Percentiles rank a stretch among this genome's conserved stretches.
phyloP scores from a whole-genome alignment of 208 protist species.

The Wallacemonas sp. region DNA sequence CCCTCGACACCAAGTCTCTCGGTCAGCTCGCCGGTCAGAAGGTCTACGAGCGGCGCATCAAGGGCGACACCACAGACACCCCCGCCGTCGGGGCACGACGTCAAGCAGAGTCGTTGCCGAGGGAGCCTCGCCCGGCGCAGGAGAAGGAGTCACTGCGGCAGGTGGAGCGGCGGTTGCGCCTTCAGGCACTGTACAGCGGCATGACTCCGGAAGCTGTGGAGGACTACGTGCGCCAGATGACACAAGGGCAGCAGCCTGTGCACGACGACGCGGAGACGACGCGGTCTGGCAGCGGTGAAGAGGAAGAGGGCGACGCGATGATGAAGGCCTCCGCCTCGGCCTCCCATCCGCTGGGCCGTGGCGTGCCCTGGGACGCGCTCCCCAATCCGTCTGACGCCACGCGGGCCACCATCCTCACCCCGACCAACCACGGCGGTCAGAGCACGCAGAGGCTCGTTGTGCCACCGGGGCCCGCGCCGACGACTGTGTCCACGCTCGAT shows the following conservation, averaged over 20 bases:
- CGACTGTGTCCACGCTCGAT: neutral
- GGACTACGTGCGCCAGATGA: neutral
- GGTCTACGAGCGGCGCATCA: constrained; percentile 16
- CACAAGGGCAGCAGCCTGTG: neutral
- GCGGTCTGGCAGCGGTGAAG: no score
- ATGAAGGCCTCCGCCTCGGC: no score
- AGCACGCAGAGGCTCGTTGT: neutral
- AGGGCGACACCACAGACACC: no score
- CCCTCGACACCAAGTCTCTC: constrained; percentile 29
- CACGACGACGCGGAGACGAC: no score
- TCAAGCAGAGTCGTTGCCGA: no score
- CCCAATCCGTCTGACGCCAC: no score
- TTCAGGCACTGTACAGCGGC: constrained; percentile 41
- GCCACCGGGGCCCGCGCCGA: neutral
- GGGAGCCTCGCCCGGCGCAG: no score
- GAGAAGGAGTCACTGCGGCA: constrained; percentile 15
- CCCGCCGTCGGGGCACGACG: no score
- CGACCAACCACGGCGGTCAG: neutral
- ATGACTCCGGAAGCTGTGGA: constrained; percentile 13
- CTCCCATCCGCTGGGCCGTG: no score
- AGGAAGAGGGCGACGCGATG: no score
- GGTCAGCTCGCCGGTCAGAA: constrained; percentile 25
- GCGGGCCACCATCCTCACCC: neutral
- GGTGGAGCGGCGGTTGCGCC: constrained; percentile 33
- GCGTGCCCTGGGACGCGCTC: constrained; percentile 27